These are phyloP conservation scores for Anisodus tanguticus DNA, from an alignment of 257 asterid genomes.

Conservation along the genomic window DNA sequence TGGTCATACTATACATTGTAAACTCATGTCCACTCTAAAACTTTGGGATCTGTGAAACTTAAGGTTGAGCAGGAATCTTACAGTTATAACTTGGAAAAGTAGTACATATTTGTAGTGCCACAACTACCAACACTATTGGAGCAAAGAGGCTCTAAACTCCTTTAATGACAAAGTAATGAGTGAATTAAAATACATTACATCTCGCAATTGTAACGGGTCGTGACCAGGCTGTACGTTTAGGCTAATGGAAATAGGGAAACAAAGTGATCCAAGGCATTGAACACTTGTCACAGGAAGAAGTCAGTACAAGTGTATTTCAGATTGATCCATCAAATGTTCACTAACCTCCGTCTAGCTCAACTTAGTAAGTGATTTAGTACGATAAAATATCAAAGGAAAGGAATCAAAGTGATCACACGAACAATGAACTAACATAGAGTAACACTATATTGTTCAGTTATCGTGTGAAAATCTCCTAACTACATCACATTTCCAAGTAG, in stretches of 20 bases:
- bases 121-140: not conserved
- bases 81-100: not conserved
- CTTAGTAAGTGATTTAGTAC: not conserved
- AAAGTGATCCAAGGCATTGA: too few species aligned
- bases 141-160: not conserved
- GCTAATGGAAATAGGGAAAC: too few species aligned
- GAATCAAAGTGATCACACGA: not conserved
- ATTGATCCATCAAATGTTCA: too few species aligned
- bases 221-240: not conserved
- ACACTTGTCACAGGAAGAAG: too few species aligned
- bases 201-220: too few species aligned
- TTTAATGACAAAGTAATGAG: not conserved
- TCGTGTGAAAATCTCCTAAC: not conserved
- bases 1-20: not conserved
- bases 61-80: not conserved
- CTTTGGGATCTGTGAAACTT: not conserved
- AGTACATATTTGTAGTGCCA: not conserved
- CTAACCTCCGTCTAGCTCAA: not conserved
- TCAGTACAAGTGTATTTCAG: too few species aligned
- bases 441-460: not conserved
- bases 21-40: not conserved
- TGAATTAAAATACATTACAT: not conserved
- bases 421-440: not conserved
- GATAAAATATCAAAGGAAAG: not conserved
- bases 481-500: not conserved